Evolutionary conservation across 345 rosid species (phyloP).

Genomic region (Eucalyptus victrix): DNA sequence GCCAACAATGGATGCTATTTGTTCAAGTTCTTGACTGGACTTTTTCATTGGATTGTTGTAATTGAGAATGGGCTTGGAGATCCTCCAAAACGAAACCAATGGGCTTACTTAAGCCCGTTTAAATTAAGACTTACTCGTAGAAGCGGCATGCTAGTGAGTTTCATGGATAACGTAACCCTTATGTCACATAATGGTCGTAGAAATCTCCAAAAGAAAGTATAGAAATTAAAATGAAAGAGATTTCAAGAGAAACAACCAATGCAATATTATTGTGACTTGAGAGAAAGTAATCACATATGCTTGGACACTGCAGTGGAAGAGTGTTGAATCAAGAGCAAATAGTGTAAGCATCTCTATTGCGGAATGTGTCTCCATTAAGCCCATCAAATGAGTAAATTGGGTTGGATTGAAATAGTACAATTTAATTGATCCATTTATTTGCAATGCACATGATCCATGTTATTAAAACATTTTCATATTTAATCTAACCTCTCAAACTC

Average conservation of each 20-base stretch:
- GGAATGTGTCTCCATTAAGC: background rate
- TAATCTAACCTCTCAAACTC: background rate
- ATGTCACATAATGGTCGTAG: background rate
- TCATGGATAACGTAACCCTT: background rate
- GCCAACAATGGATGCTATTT: background rate
- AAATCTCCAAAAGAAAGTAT: background rate
- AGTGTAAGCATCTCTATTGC: accelerated
- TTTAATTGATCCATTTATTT: background rate
- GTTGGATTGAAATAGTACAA: no score
- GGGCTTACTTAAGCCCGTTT: background rate
- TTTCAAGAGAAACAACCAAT: background rate
- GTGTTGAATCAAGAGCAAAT: background rate
- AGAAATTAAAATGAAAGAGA: background rate
- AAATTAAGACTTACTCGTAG: background rate
- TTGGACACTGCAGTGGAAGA: accelerated
- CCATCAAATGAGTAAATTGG: accelerated
- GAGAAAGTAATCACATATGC: background rate
- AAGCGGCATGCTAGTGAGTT: background rate
- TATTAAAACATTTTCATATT: background rate
- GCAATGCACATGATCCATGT: background rate
- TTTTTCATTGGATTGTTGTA: background rate
- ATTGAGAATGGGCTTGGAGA: background rate
- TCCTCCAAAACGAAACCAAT: background rate
- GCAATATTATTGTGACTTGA: background rate
- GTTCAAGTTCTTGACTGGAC: background rate